phyloP scores from a whole-genome alignment of 352 stramenopile genomes.

The Globisporangium viniferum region DNA sequence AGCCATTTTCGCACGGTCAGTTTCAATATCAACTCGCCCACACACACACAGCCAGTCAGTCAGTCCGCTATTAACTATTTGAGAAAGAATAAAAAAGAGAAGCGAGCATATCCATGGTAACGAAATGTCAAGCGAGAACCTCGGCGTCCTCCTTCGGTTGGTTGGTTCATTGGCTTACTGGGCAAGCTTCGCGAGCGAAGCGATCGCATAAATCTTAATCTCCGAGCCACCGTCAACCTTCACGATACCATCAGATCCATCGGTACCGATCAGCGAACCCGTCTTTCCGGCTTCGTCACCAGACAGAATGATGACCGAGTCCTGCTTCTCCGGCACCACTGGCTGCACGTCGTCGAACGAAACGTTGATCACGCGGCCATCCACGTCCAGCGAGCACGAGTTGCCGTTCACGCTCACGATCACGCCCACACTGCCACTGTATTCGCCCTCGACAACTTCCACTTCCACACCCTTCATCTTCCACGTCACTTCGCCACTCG shows the following conservation, averaged over 20 bases:
- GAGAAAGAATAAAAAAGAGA: slow-evolving; percentile 3
- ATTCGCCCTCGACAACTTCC: slow-evolving; percentile 65
- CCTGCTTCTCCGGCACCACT: slow-evolving; percentile 82
- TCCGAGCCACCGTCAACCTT: slow-evolving; percentile 87
- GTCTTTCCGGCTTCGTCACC: slow-evolving; percentile 84
- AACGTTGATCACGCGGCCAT: slow-evolving; percentile 66
- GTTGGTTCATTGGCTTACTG: slow-evolving; percentile 40
- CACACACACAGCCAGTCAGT: neutral
- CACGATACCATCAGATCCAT: slow-evolving; percentile 83
- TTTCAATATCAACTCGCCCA: neutral
- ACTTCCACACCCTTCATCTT: slow-evolving; percentile 88
- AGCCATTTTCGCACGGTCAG: neutral
- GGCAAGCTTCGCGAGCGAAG: slow-evolving; percentile 77
- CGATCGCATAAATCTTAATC: slow-evolving; percentile 89
- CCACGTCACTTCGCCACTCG: slow-evolving; percentile 74
- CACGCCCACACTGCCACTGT: slow-evolving; percentile 64
- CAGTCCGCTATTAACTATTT: slow-evolving; percentile 7
- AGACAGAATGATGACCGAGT: slow-evolving; percentile 85
- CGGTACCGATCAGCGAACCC: slow-evolving; percentile 84
- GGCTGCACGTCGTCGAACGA: slow-evolving; percentile 68
- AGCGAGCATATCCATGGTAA: neutral
- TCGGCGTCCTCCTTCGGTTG: slow-evolving; percentile 1
- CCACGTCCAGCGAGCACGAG: slow-evolving; percentile 79
- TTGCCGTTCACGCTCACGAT: slow-evolving; percentile 70
- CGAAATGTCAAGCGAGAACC: slow-evolving; percentile 5